Evolutionary conservation across 192 early-diverging fungal genomes (phyloP).

Genomic region (Geosiphon pyriformis): DNA sequence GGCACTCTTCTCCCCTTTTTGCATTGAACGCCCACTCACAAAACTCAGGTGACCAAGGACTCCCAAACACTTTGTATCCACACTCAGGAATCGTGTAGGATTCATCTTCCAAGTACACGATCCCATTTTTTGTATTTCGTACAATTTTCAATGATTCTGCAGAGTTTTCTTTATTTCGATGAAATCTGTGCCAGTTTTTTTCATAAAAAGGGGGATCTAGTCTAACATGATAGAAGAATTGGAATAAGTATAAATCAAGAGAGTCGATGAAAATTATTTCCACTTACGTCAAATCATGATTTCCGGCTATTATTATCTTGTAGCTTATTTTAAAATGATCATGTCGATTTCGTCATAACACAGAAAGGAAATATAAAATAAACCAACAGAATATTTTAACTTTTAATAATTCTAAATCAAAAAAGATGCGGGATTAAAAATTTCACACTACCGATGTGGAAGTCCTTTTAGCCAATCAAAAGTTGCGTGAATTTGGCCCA

Average conservation of each 20-base stretch:
- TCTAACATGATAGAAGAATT: background rate
- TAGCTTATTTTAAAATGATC: constrained; percentile 2
- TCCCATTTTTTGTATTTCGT: constrained; percentile 24
- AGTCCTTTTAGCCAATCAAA: constrained; percentile 29
- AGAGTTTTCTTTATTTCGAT: constrained; percentile 22
- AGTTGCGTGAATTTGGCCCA: constrained; percentile 22
- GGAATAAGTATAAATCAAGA: background rate
- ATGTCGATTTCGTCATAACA: background rate
- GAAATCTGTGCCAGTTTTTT: constrained; percentile 26
- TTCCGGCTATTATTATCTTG: constrained; percentile 30
- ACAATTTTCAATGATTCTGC: constrained; percentile 21
- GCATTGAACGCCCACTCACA: constrained; percentile 31
- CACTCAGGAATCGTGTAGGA: constrained; percentile 22
- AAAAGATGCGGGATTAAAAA: background rate
- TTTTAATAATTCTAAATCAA: background rate
- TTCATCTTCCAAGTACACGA: constrained; percentile 28
- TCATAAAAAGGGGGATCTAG: constrained; percentile 30
- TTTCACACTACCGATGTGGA: constrained; percentile 19
- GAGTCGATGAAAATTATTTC: background rate
- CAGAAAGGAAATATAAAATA: too few species aligned
- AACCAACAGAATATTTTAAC: background rate
- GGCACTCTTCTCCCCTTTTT: constrained; percentile 20
- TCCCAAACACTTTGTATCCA: constrained; percentile 27
- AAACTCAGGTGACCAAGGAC: constrained; percentile 29
- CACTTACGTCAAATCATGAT: constrained; percentile 24